A percentile compares a stretch with the other conserved stretches of the same genome.
Evolutionary conservation across 139 green algal genomes (phyloP).

Genomic region (Ostreobium quekettii): DNA sequence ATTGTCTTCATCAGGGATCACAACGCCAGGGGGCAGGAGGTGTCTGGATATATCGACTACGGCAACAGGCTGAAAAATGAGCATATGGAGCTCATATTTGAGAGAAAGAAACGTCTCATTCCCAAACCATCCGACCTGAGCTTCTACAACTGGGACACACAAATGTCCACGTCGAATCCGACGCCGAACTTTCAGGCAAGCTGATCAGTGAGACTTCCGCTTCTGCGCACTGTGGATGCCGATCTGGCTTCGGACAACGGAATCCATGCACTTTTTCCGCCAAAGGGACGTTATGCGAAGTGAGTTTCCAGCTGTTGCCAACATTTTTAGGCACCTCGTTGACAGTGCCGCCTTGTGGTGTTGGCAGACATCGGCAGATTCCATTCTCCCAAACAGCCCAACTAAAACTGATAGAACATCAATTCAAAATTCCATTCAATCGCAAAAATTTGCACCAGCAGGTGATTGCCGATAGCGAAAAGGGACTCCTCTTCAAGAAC

Average conservation of each 20-base stretch:
- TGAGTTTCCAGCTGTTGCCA: not conserved
- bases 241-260: no score
- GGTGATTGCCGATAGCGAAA: constrained; percentile 72
- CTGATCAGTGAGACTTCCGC: not conserved
- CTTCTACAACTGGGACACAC: constrained; percentile 90
- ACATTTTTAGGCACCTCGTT: not conserved
- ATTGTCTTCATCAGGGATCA: constrained; percentile 81
- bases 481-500: constrained; percentile 82
- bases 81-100: constrained; percentile 73
- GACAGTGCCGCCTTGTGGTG: no score
- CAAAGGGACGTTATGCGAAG: no score
- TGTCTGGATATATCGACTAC: constrained; percentile 87
- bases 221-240: no score
- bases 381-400: no score
- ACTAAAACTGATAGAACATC: not conserved
- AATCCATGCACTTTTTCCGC: no score
- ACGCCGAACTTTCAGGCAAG: constrained; percentile 74
- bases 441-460: no score
- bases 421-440: not conserved
- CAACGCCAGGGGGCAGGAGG: constrained; percentile 68
- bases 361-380: no score
- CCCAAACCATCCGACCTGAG: constrained; percentile 72
- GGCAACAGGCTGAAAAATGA: constrained; percentile 56
- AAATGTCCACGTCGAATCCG: constrained; percentile 65
- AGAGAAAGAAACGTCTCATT: constrained; percentile 58